These are phyloP conservation scores for Chaetomiaceae sp. DNA, from an alignment of 2,329 filamentous ascomycete species.

Conservation along the genomic window DNA sequence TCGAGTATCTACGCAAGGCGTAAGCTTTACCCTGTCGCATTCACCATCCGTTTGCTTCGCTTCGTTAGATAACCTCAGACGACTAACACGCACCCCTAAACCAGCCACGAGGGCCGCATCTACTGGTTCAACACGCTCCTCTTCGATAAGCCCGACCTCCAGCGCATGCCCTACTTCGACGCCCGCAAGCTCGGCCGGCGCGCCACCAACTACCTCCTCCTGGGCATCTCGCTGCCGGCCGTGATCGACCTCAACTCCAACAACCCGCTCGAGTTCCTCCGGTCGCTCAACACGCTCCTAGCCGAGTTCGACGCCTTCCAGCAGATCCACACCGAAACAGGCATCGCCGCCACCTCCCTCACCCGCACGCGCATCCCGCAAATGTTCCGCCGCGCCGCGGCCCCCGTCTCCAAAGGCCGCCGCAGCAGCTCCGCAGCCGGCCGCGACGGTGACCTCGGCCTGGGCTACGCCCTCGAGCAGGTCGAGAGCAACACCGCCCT, in stretches of 20 bases:
- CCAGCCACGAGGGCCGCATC: conserved; percentile 85
- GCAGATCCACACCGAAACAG: conserved; percentile 74
- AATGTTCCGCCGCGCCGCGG: conserved; percentile 67
- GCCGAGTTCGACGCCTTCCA: conserved; percentile 93
- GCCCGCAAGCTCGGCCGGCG: conserved; percentile 78
- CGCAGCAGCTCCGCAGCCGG: conserved; percentile 40
- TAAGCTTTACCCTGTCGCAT: too few species aligned
- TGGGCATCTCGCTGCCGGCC: conserved; percentile 85
- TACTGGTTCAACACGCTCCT: conserved; percentile 99
- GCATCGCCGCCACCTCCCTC: conserved; percentile 63
- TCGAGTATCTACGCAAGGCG: conserved; percentile 92
- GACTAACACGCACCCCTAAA: conserved; percentile 9
- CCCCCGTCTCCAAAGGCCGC: conserved; percentile 52
- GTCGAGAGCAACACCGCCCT: conserved; percentile 36
- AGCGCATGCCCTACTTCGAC: conserved; percentile 81
- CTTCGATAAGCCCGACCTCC: conserved; percentile 76
- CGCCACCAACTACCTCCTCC: conserved; percentile 87
- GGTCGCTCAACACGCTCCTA: conserved; percentile 77
- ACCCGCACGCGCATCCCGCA: conserved; percentile 74
- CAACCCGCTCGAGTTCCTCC: conserved; percentile 78
- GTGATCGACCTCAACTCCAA: conserved; percentile 83
- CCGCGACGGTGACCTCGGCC: conserved; percentile 23
- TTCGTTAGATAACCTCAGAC: too few species aligned
- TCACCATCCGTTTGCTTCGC: too few species aligned
- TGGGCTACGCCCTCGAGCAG: conserved; percentile 16